These are phyloP conservation scores for Sphagnum fallax DNA, from an alignment of 228 moss, liverwort and hornwort genomes.

Conservation along the genomic window DNA sequence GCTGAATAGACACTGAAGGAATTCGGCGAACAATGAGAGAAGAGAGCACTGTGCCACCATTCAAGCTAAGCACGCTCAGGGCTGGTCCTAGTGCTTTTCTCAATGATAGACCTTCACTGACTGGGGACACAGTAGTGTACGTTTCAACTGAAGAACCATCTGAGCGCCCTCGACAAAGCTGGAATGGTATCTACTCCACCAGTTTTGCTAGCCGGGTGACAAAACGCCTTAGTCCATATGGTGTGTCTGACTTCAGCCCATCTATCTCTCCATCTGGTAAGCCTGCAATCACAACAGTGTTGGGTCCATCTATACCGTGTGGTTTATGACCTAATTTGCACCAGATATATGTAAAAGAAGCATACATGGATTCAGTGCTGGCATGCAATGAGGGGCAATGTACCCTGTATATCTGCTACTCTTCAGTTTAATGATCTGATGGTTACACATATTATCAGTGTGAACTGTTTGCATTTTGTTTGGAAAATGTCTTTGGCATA, in stretches of 20 bases:
- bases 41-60: conserved; percentile 12
- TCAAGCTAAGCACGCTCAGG: conserved; percentile 6
- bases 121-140: conserved; percentile 47
- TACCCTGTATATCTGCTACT: not conserved
- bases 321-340: not conserved
- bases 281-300: no score
- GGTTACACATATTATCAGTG: no score
- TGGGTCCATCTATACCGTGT: not conserved
- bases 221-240: conserved; percentile 57
- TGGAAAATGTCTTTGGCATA: no score
- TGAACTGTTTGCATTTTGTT: no score
- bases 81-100: conserved; percentile 22
- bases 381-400: not conserved
- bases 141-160: conserved; percentile 58
- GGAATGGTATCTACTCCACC: conserved; percentile 67
- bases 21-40: conserved; percentile 2
- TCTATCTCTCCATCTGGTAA: conserved; percentile 64
- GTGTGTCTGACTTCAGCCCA: conserved; percentile 72
- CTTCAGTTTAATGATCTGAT: no score
- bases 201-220: conserved; percentile 16
- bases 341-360: no score
- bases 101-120: conserved; percentile 54
- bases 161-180: conserved; percentile 25
- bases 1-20: not conserved
- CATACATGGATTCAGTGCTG: no score